Conservation (phyloP, 2,329 filamentous ascomycete genomes). For the Scedosporium boydii region DNA sequence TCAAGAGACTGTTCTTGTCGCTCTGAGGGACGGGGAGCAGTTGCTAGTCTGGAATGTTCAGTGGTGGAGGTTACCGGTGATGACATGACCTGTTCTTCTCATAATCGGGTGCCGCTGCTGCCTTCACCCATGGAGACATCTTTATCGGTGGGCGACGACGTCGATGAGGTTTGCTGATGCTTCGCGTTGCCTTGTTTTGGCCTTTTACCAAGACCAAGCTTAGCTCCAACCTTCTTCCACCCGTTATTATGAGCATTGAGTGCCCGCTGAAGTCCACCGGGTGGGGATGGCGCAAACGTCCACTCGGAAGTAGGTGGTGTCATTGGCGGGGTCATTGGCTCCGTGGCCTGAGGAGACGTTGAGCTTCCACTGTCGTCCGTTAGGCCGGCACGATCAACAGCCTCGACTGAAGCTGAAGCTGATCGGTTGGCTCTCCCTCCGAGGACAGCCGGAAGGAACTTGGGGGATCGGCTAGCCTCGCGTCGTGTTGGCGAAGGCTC, state of each 20-base stretch:
- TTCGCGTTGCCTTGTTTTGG: background rate
- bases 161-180: conserved; percentile 29
- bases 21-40: background rate
- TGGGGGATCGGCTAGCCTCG: conserved; percentile 33
- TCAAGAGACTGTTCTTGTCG: conserved; percentile 13
- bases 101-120: conserved; percentile 34
- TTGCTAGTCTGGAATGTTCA: conserved; percentile 13
- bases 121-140: conserved; percentile 25
- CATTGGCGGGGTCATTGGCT: conserved; percentile 66
- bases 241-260: conserved; percentile 46
- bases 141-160: conserved; percentile 22
- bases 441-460: conserved; percentile 30
- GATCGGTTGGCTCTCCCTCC: conserved; percentile 29
- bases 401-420: conserved; percentile 34
- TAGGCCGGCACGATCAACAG: conserved; percentile 38
- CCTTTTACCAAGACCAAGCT: conserved; percentile 36
- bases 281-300: conserved; percentile 36
- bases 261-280: conserved; percentile 43
- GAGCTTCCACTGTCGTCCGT: conserved; percentile 58
- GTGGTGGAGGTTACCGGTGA: conserved; percentile 26
- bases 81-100: conserved; percentile 49
- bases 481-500: conserved; percentile 23
- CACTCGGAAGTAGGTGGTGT: conserved; percentile 58
- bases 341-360: conserved; percentile 44
- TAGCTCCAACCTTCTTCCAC: conserved; percentile 57